Evolutionary conservation across 2,329 filamentous ascomycete genomes (phyloP), one percentile per base, ranked within the genome.

Genomic region (Zopfia rhizophila): DNA sequence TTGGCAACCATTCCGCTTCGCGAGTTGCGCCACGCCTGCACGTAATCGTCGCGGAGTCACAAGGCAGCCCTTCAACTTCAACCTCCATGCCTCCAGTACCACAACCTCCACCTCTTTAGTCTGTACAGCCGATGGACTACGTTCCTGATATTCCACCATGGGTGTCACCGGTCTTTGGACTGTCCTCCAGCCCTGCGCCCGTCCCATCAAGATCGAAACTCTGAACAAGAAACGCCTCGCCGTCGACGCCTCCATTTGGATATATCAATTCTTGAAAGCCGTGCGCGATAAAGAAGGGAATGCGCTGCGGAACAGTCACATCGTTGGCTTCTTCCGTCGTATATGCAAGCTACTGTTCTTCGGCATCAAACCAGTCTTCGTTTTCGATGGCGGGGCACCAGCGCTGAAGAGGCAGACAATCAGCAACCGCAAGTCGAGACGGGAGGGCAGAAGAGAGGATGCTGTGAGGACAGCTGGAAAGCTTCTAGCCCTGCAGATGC

Each of bases 221-320:
- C 85, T 99, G 50, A 97, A 97, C 72, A 90, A 89, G 60, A 97
- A 96, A 75, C 91, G 94, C 12, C 88, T 99, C 37, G 95, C 94
- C 33, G 91, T 99, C 58, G 94, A 99, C 75, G 94, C 95, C 47
- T 97, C 92, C 10, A 99, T 99, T 69, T 99, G 94, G 94, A 97
- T 99, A 62, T 99, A 99, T 79, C 94, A 99, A 69, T 99, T 99
- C 66, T 85, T 99, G 62, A 99, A 99, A 77, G 94, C 95, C 7
- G 94, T 99, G 8, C 92, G 94, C 62, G 94, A 99, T 75, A 97
- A 97, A 66, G 94, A 99, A 74, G 94, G 94, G 41, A 96, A 99
- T 67, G 94, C 94, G 1, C 80, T 99, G 39, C 90, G 92, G 55
- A 99, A 97, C 76, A 93, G 90, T 21, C 94, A 99, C 66, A 85